Conservation (phyloP, 2,329 filamentous ascomycete genomes). For the Setomelanomma holmii region DNA sequence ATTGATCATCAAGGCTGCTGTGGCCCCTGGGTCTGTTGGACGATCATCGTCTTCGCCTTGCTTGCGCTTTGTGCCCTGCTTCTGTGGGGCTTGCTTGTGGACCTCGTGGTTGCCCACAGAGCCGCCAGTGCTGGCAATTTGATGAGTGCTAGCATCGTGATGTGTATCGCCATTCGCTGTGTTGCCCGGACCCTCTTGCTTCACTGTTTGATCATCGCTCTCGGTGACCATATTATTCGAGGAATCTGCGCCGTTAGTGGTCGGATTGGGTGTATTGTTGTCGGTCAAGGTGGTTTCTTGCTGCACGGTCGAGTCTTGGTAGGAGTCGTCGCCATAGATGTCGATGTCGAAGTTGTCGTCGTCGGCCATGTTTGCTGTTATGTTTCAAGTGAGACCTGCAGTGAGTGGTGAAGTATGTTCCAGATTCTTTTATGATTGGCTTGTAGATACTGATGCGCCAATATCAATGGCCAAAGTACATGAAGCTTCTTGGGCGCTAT, state of each 20-base stretch:
- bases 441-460: slow-evolving; percentile 48
- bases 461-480: slow-evolving; percentile 47
- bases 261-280: slow-evolving; percentile 39
- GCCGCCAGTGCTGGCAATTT: slow-evolving; percentile 53
- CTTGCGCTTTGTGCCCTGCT: slow-evolving; percentile 69
- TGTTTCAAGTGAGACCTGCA: slow-evolving; percentile 32
- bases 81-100: slow-evolving; percentile 54
- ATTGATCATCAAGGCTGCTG: slow-evolving; percentile 79
- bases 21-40: slow-evolving; percentile 65
- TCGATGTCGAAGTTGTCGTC: slow-evolving; percentile 76
- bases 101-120: slow-evolving; percentile 45
- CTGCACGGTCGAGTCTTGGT: slow-evolving; percentile 33
- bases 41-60: slow-evolving; percentile 61
- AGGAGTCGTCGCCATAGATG: slow-evolving; percentile 69
- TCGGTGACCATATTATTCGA: slow-evolving; percentile 21
- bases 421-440: slow-evolving; percentile 45
- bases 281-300: slow-evolving; percentile 35
- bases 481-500: slow-evolving; percentile 43
- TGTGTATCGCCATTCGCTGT: slow-evolving; percentile 28
- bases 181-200: slow-evolving; percentile 28
- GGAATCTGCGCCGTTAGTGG: slow-evolving; percentile 30
- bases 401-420: slow-evolving; percentile 28
- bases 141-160: slow-evolving; percentile 47
- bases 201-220: slow-evolving; percentile 17
- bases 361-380: slow-evolving; percentile 56